These are phyloP conservation scores for Lichenothelia convexa DNA, from an alignment of 495 filamentous ascomycete species.

Conservation along the genomic window DNA sequence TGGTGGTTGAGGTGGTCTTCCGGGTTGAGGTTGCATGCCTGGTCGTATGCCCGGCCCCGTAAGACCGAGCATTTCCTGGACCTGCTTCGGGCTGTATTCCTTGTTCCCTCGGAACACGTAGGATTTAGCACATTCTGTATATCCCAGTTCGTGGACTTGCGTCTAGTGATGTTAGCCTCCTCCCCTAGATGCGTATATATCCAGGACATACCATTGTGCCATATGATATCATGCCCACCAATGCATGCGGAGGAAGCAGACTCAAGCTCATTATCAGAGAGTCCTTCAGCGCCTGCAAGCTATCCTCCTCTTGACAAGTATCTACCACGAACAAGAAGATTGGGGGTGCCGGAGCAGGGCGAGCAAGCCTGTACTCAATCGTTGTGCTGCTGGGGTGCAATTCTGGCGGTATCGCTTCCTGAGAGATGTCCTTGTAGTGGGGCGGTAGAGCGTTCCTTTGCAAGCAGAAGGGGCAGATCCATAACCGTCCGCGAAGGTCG, in stretches of 20 bases:
- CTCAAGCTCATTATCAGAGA: conserved; percentile 95
- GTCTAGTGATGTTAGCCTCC: conserved; percentile 35
- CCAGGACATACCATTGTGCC: conserved; percentile 89
- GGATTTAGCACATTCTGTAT: conserved; percentile 96
- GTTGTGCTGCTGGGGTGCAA: conserved; percentile 86
- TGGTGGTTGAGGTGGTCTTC: conserved; percentile 39
- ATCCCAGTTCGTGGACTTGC: conserved; percentile 96
- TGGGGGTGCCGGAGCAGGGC: conserved; percentile 82
- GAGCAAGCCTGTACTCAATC: conserved; percentile 88
- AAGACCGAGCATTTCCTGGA: conserved; percentile 95
- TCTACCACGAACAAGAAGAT: conserved; percentile 98
- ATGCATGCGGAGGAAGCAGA: conserved; percentile 75
- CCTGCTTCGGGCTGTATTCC: conserved; percentile 90
- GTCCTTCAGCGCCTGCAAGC: conserved; percentile 86
- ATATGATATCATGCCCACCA: conserved; percentile 90
- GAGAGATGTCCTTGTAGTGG: conserved; percentile 97
- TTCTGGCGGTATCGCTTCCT: conserved; percentile 86
- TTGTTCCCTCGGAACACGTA: conserved; percentile 98
- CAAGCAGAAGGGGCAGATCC: conserved; percentile 98
- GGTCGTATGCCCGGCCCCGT: conserved; percentile 51
- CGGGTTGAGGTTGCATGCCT: conserved; percentile 61
- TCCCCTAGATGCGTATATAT: neutral
- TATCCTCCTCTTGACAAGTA: conserved; percentile 97
- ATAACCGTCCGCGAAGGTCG: conserved; percentile 81
- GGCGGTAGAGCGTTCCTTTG: conserved; percentile 87